These are phyloP conservation scores for Ceratocystis cubensis DNA, from an alignment of 2,329 filamentous ascomycete genomes.

Conservation along the genomic window DNA sequence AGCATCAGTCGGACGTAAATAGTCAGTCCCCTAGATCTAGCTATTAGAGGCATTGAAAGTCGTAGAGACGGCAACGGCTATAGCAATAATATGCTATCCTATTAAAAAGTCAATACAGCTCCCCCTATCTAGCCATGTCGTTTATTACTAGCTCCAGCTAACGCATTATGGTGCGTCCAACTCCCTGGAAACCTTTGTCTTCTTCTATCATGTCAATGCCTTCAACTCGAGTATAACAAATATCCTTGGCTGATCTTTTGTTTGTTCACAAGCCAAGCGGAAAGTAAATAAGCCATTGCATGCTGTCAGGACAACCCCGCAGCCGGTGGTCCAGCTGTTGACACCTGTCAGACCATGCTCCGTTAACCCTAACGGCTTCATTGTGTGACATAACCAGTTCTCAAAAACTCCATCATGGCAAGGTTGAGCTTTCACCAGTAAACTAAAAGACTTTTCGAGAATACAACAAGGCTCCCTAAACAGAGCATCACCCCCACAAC, in stretches of 20 bases:
- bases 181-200: neutral
- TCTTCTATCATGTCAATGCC: neutral
- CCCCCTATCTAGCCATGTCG: too few relatives aligned
- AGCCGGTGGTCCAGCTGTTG: neutral
- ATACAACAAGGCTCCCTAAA: neutral
- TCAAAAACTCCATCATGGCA: neutral
- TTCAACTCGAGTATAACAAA: neutral
- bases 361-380: neutral
- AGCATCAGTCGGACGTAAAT: too few relatives aligned
- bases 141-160: neutral
- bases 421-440: neutral
- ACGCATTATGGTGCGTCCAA: neutral
- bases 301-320: constrained; percentile 13
- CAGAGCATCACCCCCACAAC: neutral
- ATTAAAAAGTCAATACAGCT: too few relatives aligned
- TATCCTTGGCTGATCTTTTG: neutral
- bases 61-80: too few relatives aligned
- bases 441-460: neutral
- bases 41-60: too few relatives aligned
- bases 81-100: too few relatives aligned
- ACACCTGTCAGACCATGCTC: neutral
- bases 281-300: constrained; percentile 11
- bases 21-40: too few relatives aligned
- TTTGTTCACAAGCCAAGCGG: constrained; percentile 11
- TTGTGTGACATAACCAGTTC: neutral